phyloP scores from a whole-genome alignment of 495 filamentous ascomycete genomes.

The Penicillium subrubescens region DNA sequence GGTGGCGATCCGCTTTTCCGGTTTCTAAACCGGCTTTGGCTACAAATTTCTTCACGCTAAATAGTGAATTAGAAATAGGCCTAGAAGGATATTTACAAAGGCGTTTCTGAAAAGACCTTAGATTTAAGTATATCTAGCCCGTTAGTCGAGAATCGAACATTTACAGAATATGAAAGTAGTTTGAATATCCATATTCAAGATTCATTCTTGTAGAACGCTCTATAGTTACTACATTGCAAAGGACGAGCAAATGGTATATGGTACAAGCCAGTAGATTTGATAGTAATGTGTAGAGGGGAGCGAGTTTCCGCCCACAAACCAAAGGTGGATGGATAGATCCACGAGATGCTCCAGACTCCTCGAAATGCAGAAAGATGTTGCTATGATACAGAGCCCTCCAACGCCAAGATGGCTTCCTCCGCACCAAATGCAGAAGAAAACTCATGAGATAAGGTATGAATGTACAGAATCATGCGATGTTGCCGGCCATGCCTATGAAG shows the following conservation, averaged over 20 bases:
- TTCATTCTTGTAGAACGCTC: neutral
- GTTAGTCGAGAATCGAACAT: neutral
- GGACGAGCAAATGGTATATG: neutral
- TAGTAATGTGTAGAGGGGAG: neutral
- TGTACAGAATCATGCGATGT: conserved; percentile 60
- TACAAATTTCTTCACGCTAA: neutral
- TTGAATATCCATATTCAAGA: neutral
- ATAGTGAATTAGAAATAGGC: neutral
- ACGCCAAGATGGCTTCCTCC: conserved; percentile 16
- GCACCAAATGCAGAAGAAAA: neutral
- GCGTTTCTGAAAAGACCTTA: neutral
- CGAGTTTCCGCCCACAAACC: neutral
- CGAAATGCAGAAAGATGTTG: conserved; percentile 15
- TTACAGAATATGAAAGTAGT: neutral
- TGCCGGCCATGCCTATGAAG: conserved; percentile 91
- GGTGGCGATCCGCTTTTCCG: conserved; percentile 5
- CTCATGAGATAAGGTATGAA: conserved; percentile 16
- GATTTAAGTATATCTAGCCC: neutral
- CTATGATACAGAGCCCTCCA: conserved; percentile 24
- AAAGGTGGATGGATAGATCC: conserved; percentile 2
- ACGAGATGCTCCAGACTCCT: conserved; percentile 19
- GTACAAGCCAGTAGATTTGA: conserved; percentile 4
- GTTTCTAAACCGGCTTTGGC: conserved; percentile 1
- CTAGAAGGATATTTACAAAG: neutral
- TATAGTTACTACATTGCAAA: neutral